A percentile compares a stretch with the other conserved stretches of the same genome.
phyloP scores from a whole-genome alignment of 2,329 filamentous ascomycete genomes.

The Penicillium griseofulvum region DNA sequence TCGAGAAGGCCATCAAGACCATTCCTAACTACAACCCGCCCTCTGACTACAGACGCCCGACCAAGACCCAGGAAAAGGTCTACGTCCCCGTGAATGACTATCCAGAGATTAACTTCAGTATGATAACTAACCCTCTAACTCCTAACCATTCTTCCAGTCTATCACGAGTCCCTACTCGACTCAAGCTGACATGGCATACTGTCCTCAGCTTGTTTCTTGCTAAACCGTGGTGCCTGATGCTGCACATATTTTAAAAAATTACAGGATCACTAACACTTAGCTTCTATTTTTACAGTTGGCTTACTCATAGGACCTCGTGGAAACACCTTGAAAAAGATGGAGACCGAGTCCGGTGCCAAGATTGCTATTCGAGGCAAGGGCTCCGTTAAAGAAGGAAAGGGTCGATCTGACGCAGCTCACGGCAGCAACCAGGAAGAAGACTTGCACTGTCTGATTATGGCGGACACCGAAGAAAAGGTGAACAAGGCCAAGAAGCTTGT shows the following conservation, averaged over 20 bases:
- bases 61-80: slow-evolving; percentile 99
- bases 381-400: slow-evolving; percentile 99
- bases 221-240: slow-evolving; percentile 40
- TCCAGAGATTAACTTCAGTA: slow-evolving; percentile 99
- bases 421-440: slow-evolving; percentile 99
- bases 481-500: slow-evolving; percentile 99
- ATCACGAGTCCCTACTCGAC: slow-evolving; percentile 44
- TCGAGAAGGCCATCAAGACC: slow-evolving; percentile 99
- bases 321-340: slow-evolving; percentile 99
- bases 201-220: slow-evolving; percentile 43
- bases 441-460: slow-evolving; percentile 98
- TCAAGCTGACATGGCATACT: slow-evolving; percentile 40
- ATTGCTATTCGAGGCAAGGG: slow-evolving; percentile 99
- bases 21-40: slow-evolving; percentile 99
- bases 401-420: slow-evolving; percentile 96
- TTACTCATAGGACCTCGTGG: slow-evolving; percentile 99
- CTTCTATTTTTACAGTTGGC: slow-evolving; percentile 84
- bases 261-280: slow-evolving; percentile 82
- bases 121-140: slow-evolving; percentile 99
- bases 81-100: slow-evolving; percentile 99
- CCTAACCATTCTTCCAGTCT: slow-evolving; percentile 58
- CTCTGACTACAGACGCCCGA: slow-evolving; percentile 95
- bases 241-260: slow-evolving; percentile 36
- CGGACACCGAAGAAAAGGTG: slow-evolving; percentile 98
- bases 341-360: slow-evolving; percentile 93